Base-by-base conservation (phyloP, 345 rosid genomes). In the Eucalyptus brandiana region DNA sequence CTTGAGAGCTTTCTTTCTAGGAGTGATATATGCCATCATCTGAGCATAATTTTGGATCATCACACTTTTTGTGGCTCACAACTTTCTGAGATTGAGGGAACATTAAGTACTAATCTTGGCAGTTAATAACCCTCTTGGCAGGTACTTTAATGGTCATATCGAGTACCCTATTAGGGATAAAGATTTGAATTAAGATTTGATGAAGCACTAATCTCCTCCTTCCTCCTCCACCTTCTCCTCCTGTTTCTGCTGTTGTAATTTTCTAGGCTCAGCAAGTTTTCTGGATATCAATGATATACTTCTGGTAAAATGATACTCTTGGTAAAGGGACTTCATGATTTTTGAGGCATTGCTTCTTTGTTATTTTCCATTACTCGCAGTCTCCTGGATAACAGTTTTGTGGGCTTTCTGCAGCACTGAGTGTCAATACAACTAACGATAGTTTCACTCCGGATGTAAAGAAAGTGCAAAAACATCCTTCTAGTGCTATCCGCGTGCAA, bases 381-480 rank as follows among this genome's bases (percentile, higher is more conserved):
- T 87, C 12, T 87, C 54, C 81, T 67, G 89, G 87, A 49, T 86
- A 42, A 50, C 62, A 49, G 19, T 53, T 86, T 83, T 54, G 90
- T 87, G 50, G 87, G 90, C 54, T 62, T 76, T 88, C 40, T 93
- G 96, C 97, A 97, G 99, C 89, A n/a, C 54, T 97, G 49, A 91
- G 93, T 91, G 92, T 96, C 87, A 93, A 92, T 88, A 88, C 90
- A 42, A 90, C 92, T 54, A 86, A 87, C 10, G 91, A 93, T 87
- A 92, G 90, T 86, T 50, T 91, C 60, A 90, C 91, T 62, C 89
- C 91, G 3, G 92, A 93, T 26, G 91, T 92, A 54, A 96, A 94
- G 95, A 95, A 92, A 92, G 90, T 97, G 90, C 93, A 93, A 30
- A 8, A 92, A 89, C 98, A 97, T 93, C 99, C 95, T 93, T 93